Evolutionary conservation across 257 asterid species (phyloP).

Genomic region (Ballota nigra): DNA sequence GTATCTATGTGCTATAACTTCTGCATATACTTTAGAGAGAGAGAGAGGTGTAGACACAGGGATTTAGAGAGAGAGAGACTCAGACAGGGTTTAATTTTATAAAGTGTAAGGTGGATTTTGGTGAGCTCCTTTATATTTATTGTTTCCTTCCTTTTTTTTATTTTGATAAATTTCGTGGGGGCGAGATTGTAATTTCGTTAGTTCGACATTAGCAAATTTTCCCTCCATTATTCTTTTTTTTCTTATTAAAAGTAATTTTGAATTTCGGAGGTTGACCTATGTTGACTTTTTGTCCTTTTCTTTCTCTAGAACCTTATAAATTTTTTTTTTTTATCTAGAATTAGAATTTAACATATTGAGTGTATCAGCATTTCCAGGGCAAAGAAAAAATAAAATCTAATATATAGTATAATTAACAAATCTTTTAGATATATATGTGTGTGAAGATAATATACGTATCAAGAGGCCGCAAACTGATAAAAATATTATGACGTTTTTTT

Average conservation of each 20-base stretch:
- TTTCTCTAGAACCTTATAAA: not conserved
- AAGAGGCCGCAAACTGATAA: not conserved
- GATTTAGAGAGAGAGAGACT: constrained; percentile 1
- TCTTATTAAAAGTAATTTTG: constrained; percentile 26
- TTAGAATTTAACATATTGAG: too few relatives aligned
- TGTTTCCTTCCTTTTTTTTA: not conserved
- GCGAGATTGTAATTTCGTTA: constrained; percentile 1
- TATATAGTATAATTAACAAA: too few relatives aligned
- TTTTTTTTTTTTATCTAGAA: too few relatives aligned
- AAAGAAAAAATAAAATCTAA: too few relatives aligned
- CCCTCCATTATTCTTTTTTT: constrained; percentile 43
- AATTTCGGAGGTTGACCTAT: constrained; percentile 26
- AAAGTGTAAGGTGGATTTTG: constrained; percentile 26
- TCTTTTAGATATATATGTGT: too few relatives aligned
- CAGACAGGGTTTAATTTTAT: constrained; percentile 32
- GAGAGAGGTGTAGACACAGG: not conserved
- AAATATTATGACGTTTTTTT: too few relatives aligned
- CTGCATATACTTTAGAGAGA: constrained; percentile 22
- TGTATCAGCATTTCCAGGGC: too few relatives aligned
- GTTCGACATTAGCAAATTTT: constrained; percentile 22
- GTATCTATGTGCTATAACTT: constrained; percentile 30
- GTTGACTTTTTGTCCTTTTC: constrained; percentile 5
- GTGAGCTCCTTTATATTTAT: constrained; percentile 31
- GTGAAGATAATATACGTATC: not conserved
- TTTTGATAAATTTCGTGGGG: constrained; percentile 20